phyloP scores from a whole-genome alignment of 805 yeast species.

The Teunomyces atbi region DNA sequence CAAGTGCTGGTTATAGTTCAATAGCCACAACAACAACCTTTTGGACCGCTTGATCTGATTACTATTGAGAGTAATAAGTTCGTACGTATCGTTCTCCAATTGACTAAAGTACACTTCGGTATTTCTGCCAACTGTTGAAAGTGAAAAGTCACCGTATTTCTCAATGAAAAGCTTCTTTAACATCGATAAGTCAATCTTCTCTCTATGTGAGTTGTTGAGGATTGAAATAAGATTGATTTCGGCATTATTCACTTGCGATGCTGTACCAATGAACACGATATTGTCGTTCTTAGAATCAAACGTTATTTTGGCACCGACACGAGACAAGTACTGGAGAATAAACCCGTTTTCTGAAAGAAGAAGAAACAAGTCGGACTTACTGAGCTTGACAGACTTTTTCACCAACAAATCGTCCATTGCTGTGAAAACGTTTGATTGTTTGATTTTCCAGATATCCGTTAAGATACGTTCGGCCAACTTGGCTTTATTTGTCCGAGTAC shows the following conservation, averaged over 20 bases:
- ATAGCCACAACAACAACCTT: slow-evolving; percentile 38
- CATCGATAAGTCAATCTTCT: slow-evolving; percentile 31
- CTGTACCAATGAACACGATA: slow-evolving; percentile 41
- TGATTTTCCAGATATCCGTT: slow-evolving; percentile 33
- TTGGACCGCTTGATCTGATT: slow-evolving; percentile 34
- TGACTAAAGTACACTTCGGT: slow-evolving; percentile 37
- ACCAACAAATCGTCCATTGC: slow-evolving; percentile 31
- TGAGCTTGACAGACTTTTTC: slow-evolving; percentile 30
- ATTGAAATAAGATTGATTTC: slow-evolving; percentile 36
- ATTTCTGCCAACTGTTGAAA: slow-evolving; percentile 25
- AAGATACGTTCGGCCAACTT: slow-evolving; percentile 27
- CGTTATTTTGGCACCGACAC: slow-evolving; percentile 39
- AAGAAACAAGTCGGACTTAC: slow-evolving; percentile 40
- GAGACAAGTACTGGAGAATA: slow-evolving; percentile 37
- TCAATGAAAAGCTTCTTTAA: slow-evolving; percentile 25
- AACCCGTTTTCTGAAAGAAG: slow-evolving; percentile 38
- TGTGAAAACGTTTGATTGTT: slow-evolving; percentile 16
- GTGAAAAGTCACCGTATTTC: slow-evolving; percentile 26
- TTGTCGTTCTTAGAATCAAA: slow-evolving; percentile 29
- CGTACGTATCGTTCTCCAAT: slow-evolving; percentile 23
- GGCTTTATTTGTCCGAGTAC: slow-evolving; percentile 11
- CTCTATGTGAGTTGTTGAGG: slow-evolving; percentile 25
- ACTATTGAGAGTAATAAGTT: slow-evolving; percentile 26
- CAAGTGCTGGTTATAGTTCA: slow-evolving; percentile 32
- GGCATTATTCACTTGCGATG: slow-evolving; percentile 42